Evolutionary conservation across 164 flowering plant genomes (phyloP).

Genomic region (Cinnamomum micranthum): DNA sequence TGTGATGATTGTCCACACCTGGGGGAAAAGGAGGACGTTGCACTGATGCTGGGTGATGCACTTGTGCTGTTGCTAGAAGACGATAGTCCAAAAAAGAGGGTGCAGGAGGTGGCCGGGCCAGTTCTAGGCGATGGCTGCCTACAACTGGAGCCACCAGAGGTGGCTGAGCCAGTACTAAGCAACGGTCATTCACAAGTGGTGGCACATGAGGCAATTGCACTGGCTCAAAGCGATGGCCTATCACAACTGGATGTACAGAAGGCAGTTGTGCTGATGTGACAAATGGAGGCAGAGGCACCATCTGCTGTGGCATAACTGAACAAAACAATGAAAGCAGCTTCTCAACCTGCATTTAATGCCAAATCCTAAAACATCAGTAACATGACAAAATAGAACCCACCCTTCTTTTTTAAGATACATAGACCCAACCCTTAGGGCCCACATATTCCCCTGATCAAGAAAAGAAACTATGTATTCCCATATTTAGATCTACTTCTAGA

Average conservation of each 20-base stretch:
- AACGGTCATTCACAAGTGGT: neutral
- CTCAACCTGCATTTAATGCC: slow-evolving; percentile 1
- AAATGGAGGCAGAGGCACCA: neutral
- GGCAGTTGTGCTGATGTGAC: too few relatives aligned
- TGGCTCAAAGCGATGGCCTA: neutral
- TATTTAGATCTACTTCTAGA: too few relatives aligned
- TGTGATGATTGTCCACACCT: neutral
- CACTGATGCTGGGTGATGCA: too few relatives aligned
- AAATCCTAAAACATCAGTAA: too few relatives aligned
- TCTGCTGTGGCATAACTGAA: neutral
- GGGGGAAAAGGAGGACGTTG: neutral
- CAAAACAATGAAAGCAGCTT: neutral
- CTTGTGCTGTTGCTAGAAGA: neutral
- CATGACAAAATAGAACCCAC: too few relatives aligned
- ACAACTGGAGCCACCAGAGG: neutral
- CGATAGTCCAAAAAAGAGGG: neutral
- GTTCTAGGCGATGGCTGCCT: neutral
- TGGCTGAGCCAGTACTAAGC: too few relatives aligned
- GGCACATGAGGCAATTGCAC: neutral
- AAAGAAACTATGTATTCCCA: too few relatives aligned
- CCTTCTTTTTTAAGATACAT: too few relatives aligned
- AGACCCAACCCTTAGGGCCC: too few relatives aligned
- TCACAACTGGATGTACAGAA: neutral
- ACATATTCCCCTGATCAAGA: too few relatives aligned
- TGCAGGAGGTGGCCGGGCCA: neutral